Conservation (phyloP, 2,329 filamentous ascomycete species). For the Phaeosphaeriaceae sp. region DNA sequence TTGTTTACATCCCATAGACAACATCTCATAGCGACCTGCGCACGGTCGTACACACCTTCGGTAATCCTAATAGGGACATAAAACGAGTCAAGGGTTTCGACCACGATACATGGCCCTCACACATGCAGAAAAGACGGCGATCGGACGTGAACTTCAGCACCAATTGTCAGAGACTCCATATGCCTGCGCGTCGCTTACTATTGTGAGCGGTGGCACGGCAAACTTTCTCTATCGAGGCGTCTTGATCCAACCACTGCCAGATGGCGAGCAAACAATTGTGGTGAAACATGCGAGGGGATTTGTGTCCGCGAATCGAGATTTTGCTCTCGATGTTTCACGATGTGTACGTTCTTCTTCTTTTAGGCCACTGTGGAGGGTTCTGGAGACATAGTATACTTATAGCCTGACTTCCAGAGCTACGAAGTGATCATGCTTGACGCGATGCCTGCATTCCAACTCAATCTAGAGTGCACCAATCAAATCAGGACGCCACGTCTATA, state of each 20-base stretch:
- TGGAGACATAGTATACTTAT: background rate
- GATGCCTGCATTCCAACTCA: background rate
- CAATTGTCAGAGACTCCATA: background rate
- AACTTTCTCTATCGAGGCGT: background rate
- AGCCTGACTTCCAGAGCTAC: background rate
- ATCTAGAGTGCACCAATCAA: no score
- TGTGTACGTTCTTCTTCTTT: background rate
- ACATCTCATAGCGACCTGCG: no score
- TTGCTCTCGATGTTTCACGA: background rate
- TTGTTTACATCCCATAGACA: background rate
- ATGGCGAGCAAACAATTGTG: background rate
- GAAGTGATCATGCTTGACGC: background rate
- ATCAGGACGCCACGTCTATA: background rate
- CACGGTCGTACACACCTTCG: background rate
- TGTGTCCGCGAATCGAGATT: background rate
- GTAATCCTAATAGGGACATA: background rate
- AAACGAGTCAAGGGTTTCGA: background rate
- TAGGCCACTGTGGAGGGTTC: background rate
- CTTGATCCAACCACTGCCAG: background rate
- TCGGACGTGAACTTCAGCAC: background rate
- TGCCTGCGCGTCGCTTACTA: background rate
- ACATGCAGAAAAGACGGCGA: background rate
- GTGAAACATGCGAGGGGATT: background rate
- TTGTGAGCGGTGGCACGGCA: background rate
- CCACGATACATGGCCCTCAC: background rate